Evolutionary conservation across 345 rosid species (phyloP), one percentile per base, ranked within the genome.

Genomic region (Anastatica hierochuntica): DNA sequence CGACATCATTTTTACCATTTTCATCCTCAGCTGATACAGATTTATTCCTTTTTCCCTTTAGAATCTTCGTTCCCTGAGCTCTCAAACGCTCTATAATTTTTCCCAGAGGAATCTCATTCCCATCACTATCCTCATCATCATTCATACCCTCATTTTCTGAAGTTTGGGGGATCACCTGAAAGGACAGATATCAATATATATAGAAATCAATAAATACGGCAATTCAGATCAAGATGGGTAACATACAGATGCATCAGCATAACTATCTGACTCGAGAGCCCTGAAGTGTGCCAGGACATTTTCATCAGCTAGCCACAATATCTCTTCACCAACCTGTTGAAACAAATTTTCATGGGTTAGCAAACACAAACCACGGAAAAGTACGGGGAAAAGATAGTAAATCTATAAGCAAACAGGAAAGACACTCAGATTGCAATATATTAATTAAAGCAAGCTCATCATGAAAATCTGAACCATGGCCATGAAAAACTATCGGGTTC

Each of bases 301-400:
- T 70, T 78, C 94, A 62, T 85, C 96, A 64, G 82, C 84, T 69
- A 92, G 60, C 98, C 98, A 92, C 36, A 87, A 74, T 55, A 70
- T 44, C 58, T 81, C 73, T 72, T 76, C 80, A 53, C 47, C 71
- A 52, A 60, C 86, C 95, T 88, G 72, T 52, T 51, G 61, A 49
- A 72, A 66, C 50, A 49, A 69, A 23, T 61, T 52, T 39, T 31
- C 53, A 46, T 33, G 11, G 39, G 49, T 58, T 51, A 62, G 37
- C 41, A 42, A 55, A 61, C 35, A 26, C 27, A 48, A 49, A 54
- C n/a, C 40, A 30, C 26, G 45, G 47, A 27, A 17, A 52, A 10
- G 18, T 48, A 31, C 12, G 56, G 48, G 64, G 48, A 19, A 27
- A 17, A 17, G 21, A 49, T 23, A 43, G 15, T 4, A 42, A 33